phyloP scores from a whole-genome alignment of 108 stramenopile genomes.

The Fistulifera solaris region DNA sequence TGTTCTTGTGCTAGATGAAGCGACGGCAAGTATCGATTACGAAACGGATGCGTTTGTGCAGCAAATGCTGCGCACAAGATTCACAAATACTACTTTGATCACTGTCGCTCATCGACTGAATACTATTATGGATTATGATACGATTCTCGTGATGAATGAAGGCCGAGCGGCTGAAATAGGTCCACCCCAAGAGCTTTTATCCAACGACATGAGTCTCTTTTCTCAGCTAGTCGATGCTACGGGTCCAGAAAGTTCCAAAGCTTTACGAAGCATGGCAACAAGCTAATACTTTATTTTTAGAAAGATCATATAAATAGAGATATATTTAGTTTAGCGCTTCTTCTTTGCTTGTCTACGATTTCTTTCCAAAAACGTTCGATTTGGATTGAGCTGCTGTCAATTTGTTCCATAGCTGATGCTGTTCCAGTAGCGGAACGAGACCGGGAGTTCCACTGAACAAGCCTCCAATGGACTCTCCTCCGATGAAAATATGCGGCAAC shows the following conservation, averaged over 20 bases:
- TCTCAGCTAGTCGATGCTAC: conserved; percentile 67
- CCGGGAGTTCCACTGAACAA: conserved; percentile 59
- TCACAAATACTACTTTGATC: conserved; percentile 72
- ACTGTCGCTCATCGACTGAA: conserved; percentile 89
- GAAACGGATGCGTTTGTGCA: conserved; percentile 82
- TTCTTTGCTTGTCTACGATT: too few relatives aligned
- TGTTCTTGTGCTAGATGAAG: conserved; percentile 75
- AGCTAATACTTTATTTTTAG: too few relatives aligned
- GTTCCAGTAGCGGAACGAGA: conserved; percentile 39
- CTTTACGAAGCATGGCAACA: conserved; percentile 31
- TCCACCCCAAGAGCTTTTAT: conserved; percentile 69
- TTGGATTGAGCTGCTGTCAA: neutral
- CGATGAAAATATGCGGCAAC: conserved; percentile 58
- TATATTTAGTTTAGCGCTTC: too few relatives aligned
- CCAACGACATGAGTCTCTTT: conserved; percentile 51
- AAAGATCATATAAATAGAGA: too few relatives aligned
- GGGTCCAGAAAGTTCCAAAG: conserved; percentile 60
- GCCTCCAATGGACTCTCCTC: conserved; percentile 49
- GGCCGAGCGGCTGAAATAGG: conserved; percentile 83
- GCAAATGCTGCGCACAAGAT: conserved; percentile 75
- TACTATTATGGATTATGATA: conserved; percentile 95
- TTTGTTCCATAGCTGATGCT: conserved; percentile 12
- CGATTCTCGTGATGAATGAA: conserved; percentile 78
- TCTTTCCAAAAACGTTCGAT: too few relatives aligned
- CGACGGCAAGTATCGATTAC: conserved; percentile 77